A percentile compares a stretch with the other conserved stretches of the same genome.
Conservation (phyloP, 495 filamentous ascomycete species). For the Halenospora varia region DNA sequence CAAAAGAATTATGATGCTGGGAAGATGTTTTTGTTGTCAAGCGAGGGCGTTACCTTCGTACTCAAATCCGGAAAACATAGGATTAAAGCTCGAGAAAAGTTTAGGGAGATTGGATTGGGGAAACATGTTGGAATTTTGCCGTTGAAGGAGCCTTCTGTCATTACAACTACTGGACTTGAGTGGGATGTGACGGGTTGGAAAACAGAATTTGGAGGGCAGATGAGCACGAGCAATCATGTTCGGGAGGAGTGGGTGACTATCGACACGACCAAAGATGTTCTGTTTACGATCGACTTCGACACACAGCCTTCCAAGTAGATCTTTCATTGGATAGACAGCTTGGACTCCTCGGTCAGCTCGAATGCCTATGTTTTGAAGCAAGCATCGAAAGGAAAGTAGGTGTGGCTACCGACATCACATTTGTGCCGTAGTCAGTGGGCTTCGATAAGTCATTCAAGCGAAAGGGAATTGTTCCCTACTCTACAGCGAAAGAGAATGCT, state of each 20-base stretch:
- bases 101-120: slow-evolving; percentile 36
- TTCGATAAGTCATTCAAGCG: too few species aligned
- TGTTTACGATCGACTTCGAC: slow-evolving; percentile 80
- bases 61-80: slow-evolving; percentile 62
- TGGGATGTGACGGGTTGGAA: slow-evolving; percentile 85
- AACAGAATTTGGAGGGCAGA: slow-evolving; percentile 74
- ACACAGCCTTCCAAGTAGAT: too few species aligned
- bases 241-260: slow-evolving; percentile 51
- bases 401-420: too few species aligned
- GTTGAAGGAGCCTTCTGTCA: slow-evolving; percentile 62
- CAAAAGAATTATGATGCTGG: slow-evolving; percentile 42
- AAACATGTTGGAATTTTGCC: slow-evolving; percentile 85
- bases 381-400: too few species aligned
- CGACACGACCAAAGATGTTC: slow-evolving; percentile 60
- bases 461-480: too few species aligned
- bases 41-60: slow-evolving; percentile 76
- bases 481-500: too few species aligned
- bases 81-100: slow-evolving; percentile 55
- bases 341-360: too few species aligned
- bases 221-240: slow-evolving; percentile 94
- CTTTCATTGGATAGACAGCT: too few species aligned
- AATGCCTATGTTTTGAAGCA: too few species aligned
- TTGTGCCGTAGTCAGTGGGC: too few species aligned
- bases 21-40: slow-evolving; percentile 67
- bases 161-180: slow-evolving; percentile 75